Evolutionary conservation across 1,139 yeast genomes (phyloP).

Genomic region (Debaryomyces coudertii): DNA sequence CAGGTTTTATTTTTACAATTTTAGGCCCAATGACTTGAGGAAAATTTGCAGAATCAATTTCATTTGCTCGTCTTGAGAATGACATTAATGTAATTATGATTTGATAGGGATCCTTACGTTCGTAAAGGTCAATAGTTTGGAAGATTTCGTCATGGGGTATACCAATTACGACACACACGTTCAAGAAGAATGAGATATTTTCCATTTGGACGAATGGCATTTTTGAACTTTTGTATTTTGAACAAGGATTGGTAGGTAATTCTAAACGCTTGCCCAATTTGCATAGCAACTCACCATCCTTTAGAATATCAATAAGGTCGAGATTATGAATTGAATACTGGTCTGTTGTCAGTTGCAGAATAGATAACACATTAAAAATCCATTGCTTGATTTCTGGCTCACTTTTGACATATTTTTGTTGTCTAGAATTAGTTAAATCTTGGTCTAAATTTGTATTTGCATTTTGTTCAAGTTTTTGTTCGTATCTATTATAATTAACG

Average conservation of each 20-base stretch:
- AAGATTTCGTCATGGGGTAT: slow-evolving; percentile 84
- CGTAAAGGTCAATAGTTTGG: slow-evolving; percentile 80
- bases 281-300: slow-evolving; percentile 71
- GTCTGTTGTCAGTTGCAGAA: slow-evolving; percentile 19
- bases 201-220: slow-evolving; percentile 93
- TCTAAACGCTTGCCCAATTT: slow-evolving; percentile 42
- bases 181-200: slow-evolving; percentile 72
- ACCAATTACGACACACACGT: slow-evolving; percentile 62
- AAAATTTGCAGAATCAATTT: slow-evolving; percentile 35
- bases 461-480: slow-evolving; percentile 19
- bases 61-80: slow-evolving; percentile 56
- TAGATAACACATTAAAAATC: slow-evolving; percentile 40
- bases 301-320: slow-evolving; percentile 55
- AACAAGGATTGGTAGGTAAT: slow-evolving; percentile 41
- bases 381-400: slow-evolving; percentile 54
- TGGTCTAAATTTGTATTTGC: slow-evolving; percentile 59
- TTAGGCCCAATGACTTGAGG: slow-evolving; percentile 41
- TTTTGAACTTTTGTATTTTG: slow-evolving; percentile 59
- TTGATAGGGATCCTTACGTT: slow-evolving; percentile 74
- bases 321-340: slow-evolving; percentile 17
- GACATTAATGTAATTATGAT: slow-evolving; percentile 75
- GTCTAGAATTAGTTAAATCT: slow-evolving; percentile 52
- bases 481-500: slow-evolving; percentile 1
- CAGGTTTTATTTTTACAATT: slow-evolving; percentile 37
- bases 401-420: slow-evolving; percentile 49